A percentile compares a stretch with the other conserved stretches of the same genome.
Evolutionary conservation across 441 rosid genomes (phyloP).

Genomic region (Aquilaria agallochum): DNA sequence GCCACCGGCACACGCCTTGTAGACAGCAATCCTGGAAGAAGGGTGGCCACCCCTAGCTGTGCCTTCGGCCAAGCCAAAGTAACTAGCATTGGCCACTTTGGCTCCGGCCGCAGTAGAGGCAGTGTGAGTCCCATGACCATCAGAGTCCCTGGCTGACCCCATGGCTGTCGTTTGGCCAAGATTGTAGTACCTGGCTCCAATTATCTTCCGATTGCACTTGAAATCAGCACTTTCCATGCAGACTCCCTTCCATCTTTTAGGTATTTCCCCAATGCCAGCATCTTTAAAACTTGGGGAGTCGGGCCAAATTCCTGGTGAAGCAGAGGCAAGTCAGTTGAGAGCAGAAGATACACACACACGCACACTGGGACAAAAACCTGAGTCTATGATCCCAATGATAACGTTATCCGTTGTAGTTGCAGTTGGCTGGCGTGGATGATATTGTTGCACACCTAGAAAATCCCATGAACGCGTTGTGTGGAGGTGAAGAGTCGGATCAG

Average conservation of each 20-base stretch:
- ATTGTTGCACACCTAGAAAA: constrained; percentile 38
- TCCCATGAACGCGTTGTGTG: constrained; percentile 98
- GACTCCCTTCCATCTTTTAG: constrained; percentile 75
- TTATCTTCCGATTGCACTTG: constrained; percentile 62
- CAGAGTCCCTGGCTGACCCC: constrained; percentile 36
- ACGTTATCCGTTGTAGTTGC: constrained; percentile 37
- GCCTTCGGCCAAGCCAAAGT: constrained; percentile 60
- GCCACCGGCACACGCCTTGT: constrained; percentile 62
- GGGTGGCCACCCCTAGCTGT: constrained; percentile 73
- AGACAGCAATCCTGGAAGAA: constrained; percentile 52
- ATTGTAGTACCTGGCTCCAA: constrained; percentile 76
- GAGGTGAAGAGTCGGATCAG: constrained; percentile 49
- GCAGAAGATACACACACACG: background rate
- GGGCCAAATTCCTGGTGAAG: constrained; percentile 64
- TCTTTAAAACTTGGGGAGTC: constrained; percentile 79
- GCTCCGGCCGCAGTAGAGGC: constrained; percentile 68
- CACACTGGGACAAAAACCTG: constrained; percentile 34
- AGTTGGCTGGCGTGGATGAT: constrained; percentile 13
- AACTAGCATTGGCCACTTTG: constrained; percentile 42
- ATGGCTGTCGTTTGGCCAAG: constrained; percentile 4
- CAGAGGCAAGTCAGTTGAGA: background rate
- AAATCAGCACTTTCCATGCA: constrained; percentile 73
- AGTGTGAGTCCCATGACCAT: constrained; percentile 83
- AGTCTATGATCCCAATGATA: constrained; percentile 70
- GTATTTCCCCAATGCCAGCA: constrained; percentile 52